Conservation (phyloP, 1,284 basidiomycete genomes). For the Bondarzewia mesenterica region DNA sequence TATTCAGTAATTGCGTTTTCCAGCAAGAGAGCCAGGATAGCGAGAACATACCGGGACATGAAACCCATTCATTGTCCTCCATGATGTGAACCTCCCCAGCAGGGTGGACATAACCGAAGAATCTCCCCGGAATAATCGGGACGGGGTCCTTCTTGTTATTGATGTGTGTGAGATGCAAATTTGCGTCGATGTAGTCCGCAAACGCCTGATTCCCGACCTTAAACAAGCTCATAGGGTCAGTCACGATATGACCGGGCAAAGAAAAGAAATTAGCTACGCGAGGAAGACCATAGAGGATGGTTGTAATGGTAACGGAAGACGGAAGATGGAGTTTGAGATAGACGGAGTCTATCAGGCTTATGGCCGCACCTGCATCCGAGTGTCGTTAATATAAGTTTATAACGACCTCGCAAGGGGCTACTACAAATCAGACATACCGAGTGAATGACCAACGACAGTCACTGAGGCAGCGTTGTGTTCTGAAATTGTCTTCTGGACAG, state of each 20-base stretch:
- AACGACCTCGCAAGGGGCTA: too few species aligned
- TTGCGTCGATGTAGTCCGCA: constrained; percentile 24
- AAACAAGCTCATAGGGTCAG: constrained; percentile 19
- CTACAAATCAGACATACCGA: constrained; percentile 21
- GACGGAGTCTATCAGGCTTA: constrained; percentile 39
- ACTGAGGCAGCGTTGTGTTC: constrained; percentile 21
- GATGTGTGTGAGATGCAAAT: constrained; percentile 27
- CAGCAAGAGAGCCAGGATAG: neutral
- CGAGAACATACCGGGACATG: constrained; percentile 20
- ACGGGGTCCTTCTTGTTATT: constrained; percentile 31
- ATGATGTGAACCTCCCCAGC: constrained; percentile 30
- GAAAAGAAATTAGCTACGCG: constrained; percentile 27
- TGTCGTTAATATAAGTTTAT: neutral
- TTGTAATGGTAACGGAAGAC: constrained; percentile 25
- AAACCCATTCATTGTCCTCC: constrained; percentile 19
- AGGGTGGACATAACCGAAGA: constrained; percentile 29
- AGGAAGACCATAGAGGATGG: constrained; percentile 43
- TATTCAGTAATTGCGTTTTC: neutral
- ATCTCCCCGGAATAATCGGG: constrained; percentile 31
- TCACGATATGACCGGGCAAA: too few species aligned
- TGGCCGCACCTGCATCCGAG: constrained; percentile 29
- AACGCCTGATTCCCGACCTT: constrained; percentile 28
- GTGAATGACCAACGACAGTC: constrained; percentile 31
- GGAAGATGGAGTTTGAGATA: constrained; percentile 39
- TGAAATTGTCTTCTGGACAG: constrained; percentile 26